phyloP scores from a whole-genome alignment of 352 stramenopile genomes.

The Elongisporangium prolatum region DNA sequence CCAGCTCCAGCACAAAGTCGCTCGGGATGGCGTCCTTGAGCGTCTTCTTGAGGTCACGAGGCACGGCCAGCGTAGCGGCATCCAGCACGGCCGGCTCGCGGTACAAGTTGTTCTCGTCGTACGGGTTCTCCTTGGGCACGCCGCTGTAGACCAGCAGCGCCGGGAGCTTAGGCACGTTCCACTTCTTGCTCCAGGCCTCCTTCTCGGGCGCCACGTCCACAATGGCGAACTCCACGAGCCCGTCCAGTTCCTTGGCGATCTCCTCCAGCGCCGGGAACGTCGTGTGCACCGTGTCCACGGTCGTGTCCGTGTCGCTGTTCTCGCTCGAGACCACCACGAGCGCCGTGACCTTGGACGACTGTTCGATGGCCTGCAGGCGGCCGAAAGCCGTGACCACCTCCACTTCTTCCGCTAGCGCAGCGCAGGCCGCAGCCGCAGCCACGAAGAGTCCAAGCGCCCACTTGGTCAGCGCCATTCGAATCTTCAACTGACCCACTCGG shows the following conservation, averaged over 20 bases:
- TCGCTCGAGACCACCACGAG: slow-evolving; percentile 25
- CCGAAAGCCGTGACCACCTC: slow-evolving; percentile 17
- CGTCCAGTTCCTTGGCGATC: slow-evolving; percentile 20
- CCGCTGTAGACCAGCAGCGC: slow-evolving; percentile 60
- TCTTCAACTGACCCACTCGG: not conserved
- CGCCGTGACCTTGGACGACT: slow-evolving; percentile 23
- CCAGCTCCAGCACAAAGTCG: slow-evolving; percentile 40
- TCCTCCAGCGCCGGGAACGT: slow-evolving; percentile 31
- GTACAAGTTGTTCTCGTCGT: slow-evolving; percentile 55
- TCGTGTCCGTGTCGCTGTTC: slow-evolving; percentile 18
- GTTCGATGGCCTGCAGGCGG: slow-evolving; percentile 22
- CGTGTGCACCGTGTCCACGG: slow-evolving; percentile 23
- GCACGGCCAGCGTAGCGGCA: slow-evolving; percentile 31
- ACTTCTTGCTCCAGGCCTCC: slow-evolving; percentile 45
- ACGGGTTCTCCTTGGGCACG: slow-evolving; percentile 63
- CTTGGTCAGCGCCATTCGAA: not conserved
- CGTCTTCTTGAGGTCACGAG: slow-evolving; percentile 51
- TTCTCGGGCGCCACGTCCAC: slow-evolving; percentile 27
- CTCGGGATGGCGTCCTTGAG: slow-evolving; percentile 56
- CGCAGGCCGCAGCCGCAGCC: slow-evolving; percentile 2
- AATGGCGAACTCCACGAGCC: slow-evolving; percentile 37
- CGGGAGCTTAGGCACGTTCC: slow-evolving; percentile 39
- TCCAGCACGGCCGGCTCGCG: slow-evolving; percentile 33
- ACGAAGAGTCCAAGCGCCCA: not conserved
- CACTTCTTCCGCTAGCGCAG: slow-evolving; percentile 1